Conservation (phyloP, 2,329 filamentous ascomycete species). For the Aspergillus thermomutatus region DNA sequence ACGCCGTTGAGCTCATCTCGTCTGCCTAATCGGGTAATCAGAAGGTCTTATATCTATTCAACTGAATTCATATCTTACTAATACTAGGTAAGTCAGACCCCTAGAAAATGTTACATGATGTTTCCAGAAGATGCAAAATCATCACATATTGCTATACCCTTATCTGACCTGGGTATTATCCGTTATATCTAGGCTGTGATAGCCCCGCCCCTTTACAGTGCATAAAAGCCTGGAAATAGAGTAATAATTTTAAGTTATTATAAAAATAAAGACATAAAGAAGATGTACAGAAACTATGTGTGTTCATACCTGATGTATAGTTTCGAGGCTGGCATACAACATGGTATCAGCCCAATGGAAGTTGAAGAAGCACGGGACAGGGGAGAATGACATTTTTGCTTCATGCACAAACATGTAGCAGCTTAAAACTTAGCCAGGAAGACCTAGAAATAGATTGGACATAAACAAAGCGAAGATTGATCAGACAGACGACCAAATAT, state of each 20-base stretch:
- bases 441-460: too few species aligned
- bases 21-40: background rate
- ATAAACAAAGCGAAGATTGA: too few species aligned
- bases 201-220: background rate
- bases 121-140: background rate
- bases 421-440: too few species aligned
- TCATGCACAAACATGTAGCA: too few species aligned
- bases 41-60: background rate
- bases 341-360: too few species aligned
- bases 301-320: constrained; percentile 2
- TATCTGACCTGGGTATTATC: background rate
- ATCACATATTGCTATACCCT: constrained; percentile 1
- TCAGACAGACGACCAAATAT: too few species aligned
- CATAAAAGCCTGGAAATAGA: constrained; percentile 4
- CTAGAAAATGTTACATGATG: background rate
- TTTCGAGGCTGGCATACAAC: too few species aligned
- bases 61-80: too few species aligned
- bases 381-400: background rate
- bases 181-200: background rate
- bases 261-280: constrained; percentile 1
- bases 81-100: background rate
- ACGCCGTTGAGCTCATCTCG: background rate
- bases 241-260: constrained; percentile 1
- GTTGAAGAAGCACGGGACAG: too few species aligned
- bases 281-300: background rate